These are phyloP conservation scores for Aspergillus cejpii DNA, from an alignment of 2,329 filamentous ascomycete genomes.

Conservation along the genomic window DNA sequence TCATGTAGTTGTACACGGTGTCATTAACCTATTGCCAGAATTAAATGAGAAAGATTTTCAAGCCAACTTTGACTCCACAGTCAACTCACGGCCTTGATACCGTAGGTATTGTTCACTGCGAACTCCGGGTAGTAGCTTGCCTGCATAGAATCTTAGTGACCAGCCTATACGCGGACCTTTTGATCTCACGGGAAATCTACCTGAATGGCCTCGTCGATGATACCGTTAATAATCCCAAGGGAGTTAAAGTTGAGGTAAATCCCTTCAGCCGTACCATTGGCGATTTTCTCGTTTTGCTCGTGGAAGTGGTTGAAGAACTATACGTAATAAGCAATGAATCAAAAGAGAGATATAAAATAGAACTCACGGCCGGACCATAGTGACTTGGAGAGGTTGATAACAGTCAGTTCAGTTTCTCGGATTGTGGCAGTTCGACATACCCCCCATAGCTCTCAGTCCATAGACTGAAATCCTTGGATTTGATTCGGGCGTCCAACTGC, in stretches of 20 bases:
- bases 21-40: slow-evolving; percentile 44
- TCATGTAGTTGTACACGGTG: slow-evolving; percentile 54
- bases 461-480: slow-evolving; percentile 51
- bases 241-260: slow-evolving; percentile 50
- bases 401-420: background rate
- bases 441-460: slow-evolving; percentile 53
- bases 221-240: slow-evolving; percentile 51
- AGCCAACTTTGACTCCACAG: background rate
- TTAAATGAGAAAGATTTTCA: background rate
- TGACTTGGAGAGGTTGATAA: slow-evolving; percentile 34
- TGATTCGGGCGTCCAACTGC: slow-evolving; percentile 44
- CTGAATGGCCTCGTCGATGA: slow-evolving; percentile 51
- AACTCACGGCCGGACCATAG: slow-evolving; percentile 43
- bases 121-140: slow-evolving; percentile 47
- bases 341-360: background rate
- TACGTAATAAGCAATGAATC: slow-evolving; percentile 9
- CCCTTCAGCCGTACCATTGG: slow-evolving; percentile 45
- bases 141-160: slow-evolving; percentile 5
- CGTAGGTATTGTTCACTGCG: slow-evolving; percentile 51
- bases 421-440: slow-evolving; percentile 23
- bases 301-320: slow-evolving; percentile 53
- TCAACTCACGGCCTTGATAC: slow-evolving; percentile 41
- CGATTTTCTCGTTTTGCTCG: slow-evolving; percentile 51
- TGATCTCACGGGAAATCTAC: too few species aligned
- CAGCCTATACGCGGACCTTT: too few species aligned